phyloP scores from a whole-genome alignment of 2,329 filamentous ascomycete species.

The Xylariaceae sp. region DNA sequence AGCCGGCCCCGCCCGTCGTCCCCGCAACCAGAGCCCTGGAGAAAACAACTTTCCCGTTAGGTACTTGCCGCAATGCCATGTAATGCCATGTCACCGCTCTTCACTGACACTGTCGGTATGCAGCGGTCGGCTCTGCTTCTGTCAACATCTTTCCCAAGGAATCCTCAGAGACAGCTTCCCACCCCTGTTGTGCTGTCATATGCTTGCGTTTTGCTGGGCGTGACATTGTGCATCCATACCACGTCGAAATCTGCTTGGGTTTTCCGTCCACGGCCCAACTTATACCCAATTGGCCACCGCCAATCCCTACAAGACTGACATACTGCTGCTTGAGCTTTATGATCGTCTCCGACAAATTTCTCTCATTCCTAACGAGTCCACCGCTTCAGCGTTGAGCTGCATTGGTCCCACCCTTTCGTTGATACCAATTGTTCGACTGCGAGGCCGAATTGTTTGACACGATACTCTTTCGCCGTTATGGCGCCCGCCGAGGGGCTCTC shows the following conservation, averaged over 20 bases:
- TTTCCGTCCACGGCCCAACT: constrained; percentile 7
- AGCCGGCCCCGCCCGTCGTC: constrained; percentile 20
- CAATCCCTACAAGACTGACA: constrained; percentile 8
- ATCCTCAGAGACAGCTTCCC: neutral
- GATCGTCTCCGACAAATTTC: neutral
- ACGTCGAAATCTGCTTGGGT: neutral
- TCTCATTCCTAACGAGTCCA: constrained; percentile 10
- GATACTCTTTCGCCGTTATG: constrained; percentile 48
- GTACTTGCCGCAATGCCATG: constrained; percentile 29
- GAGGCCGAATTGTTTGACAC: constrained; percentile 8
- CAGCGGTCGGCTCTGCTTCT: constrained; percentile 3
- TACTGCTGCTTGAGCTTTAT: neutral
- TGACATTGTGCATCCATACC: constrained; percentile 3
- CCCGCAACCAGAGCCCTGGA: constrained; percentile 19
- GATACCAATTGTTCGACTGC: constrained; percentile 11
- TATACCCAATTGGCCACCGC: constrained; percentile 3
- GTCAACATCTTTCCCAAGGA: neutral
- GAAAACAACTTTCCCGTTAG: constrained; percentile 22
- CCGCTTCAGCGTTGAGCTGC: constrained; percentile 11
- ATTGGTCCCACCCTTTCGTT: constrained; percentile 15
- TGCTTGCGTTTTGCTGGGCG: neutral
- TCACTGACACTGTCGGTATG: constrained; percentile 1
- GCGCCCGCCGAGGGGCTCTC: constrained; percentile 59
- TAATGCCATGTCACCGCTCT: constrained; percentile 31
- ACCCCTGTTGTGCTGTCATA: neutral